phyloP scores from a whole-genome alignment of 768 basidiomycete species.

The Lanmaoa rubissima region DNA sequence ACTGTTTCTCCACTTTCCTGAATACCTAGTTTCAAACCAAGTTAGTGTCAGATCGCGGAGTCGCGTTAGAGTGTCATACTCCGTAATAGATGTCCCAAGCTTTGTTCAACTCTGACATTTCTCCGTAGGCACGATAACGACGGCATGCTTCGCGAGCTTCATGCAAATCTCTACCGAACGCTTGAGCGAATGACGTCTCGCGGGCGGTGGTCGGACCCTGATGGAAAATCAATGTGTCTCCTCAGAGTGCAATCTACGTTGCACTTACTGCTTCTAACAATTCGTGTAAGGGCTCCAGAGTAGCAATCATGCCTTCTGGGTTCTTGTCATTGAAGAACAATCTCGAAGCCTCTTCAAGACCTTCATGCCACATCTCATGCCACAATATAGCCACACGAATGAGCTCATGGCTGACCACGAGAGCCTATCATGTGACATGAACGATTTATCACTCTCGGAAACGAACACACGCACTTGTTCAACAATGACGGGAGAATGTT shows the following conservation, averaged over 20 bases:
- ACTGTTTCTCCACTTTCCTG: conserved; percentile 92
- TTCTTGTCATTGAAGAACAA: conserved; percentile 97
- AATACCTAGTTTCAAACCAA: conserved; percentile 61
- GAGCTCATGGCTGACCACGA: conserved; percentile 88
- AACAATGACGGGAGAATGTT: conserved; percentile 85
- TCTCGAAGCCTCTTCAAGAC: conserved; percentile 94
- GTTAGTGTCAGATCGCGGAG: neutral
- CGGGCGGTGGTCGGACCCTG: conserved; percentile 93
- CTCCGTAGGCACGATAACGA: conserved; percentile 82
- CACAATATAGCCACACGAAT: conserved; percentile 97
- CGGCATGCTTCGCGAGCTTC: conserved; percentile 92
- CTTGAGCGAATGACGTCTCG: conserved; percentile 93
- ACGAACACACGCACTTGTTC: conserved; percentile 59
- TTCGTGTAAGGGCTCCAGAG: conserved; percentile 88
- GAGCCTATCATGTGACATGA: conserved; percentile 48
- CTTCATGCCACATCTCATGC: conserved; percentile 99
- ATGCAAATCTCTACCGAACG: conserved; percentile 87
- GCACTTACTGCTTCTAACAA: conserved; percentile 78
- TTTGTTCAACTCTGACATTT: conserved; percentile 87
- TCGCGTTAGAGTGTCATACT: conserved; percentile 42
- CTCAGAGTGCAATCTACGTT: neutral
- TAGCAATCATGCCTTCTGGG: conserved; percentile 94
- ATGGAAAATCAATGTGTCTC: conserved; percentile 3
- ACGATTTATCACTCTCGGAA: neutral
- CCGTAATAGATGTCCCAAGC: conserved; percentile 99